phyloP scores from a whole-genome alignment of 2,329 filamentous ascomycete genomes.

The Fusarium avenaceum region DNA sequence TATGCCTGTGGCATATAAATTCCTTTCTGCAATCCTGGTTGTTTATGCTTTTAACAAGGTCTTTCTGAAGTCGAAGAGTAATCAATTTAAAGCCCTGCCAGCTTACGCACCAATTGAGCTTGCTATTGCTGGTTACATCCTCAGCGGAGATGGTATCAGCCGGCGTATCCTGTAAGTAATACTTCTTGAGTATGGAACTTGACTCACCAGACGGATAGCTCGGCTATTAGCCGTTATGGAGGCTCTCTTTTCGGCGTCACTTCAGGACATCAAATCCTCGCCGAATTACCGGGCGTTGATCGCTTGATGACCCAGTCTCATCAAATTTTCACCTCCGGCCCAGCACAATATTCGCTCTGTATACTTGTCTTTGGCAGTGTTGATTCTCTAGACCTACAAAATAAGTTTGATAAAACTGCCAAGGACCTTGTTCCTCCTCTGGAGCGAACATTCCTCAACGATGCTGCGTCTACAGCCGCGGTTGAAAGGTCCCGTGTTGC shows the following conservation, averaged over 20 bases:
- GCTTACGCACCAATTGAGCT: conserved; percentile 31
- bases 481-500: conserved; percentile 33
- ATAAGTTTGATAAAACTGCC: conserved; percentile 16
- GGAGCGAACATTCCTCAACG: conserved; percentile 42
- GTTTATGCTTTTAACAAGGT: background rate
- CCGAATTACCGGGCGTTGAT: conserved; percentile 34
- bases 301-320: conserved; percentile 29
- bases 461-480: conserved; percentile 35
- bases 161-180: conserved; percentile 32
- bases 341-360: conserved; percentile 31
- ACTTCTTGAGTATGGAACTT: background rate
- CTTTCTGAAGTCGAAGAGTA: background rate
- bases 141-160: conserved; percentile 23
- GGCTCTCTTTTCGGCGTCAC: conserved; percentile 44
- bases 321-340: conserved; percentile 23
- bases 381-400: conserved; percentile 13
- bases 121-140: conserved; percentile 24
- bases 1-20: background rate
- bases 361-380: conserved; percentile 34
- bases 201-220: conserved; percentile 9
- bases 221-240: conserved; percentile 17
- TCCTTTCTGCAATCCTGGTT: background rate
- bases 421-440: conserved; percentile 29
- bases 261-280: conserved; percentile 33
- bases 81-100: conserved; percentile 4